Evolutionary conservation across 768 basidiomycete genomes (phyloP).

Genomic region (Pisolithus microcarpus): DNA sequence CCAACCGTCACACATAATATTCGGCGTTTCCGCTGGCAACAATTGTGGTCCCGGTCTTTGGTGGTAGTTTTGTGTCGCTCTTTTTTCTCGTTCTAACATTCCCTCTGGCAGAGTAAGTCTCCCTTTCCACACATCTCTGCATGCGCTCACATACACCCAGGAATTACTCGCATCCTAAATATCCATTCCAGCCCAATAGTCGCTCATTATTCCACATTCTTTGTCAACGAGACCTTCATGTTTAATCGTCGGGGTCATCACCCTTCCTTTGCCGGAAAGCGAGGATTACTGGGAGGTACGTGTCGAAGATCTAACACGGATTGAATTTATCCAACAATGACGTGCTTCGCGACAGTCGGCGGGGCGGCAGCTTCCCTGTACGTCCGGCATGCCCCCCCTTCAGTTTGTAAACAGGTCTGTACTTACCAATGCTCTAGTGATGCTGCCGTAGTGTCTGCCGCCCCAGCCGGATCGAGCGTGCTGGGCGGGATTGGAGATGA

Average conservation of each 20-base stretch:
- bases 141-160: not conserved
- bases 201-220: constrained; percentile 19
- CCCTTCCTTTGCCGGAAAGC: constrained; percentile 18
- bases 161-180: not conserved
- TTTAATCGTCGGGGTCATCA: constrained; percentile 9
- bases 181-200: constrained; percentile 5
- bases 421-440: no score
- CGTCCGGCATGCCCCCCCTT: no score
- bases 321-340: not conserved
- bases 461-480: not conserved
- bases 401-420: no score
- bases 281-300: constrained; percentile 24
- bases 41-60: not conserved
- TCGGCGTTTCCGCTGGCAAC: not conserved
- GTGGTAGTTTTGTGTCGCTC: not conserved
- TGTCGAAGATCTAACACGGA: not conserved
- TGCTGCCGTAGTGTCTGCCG: no score
- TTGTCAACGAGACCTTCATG: constrained; percentile 16
- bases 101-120: constrained; percentile 2
- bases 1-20: no score
- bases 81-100: not conserved
- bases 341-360: no score
- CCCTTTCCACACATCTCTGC: not conserved
- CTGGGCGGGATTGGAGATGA: not conserved
- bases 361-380: no score